Conservation (phyloP, 352 stramenopile species). For the Blastocystis sp. region DNA sequence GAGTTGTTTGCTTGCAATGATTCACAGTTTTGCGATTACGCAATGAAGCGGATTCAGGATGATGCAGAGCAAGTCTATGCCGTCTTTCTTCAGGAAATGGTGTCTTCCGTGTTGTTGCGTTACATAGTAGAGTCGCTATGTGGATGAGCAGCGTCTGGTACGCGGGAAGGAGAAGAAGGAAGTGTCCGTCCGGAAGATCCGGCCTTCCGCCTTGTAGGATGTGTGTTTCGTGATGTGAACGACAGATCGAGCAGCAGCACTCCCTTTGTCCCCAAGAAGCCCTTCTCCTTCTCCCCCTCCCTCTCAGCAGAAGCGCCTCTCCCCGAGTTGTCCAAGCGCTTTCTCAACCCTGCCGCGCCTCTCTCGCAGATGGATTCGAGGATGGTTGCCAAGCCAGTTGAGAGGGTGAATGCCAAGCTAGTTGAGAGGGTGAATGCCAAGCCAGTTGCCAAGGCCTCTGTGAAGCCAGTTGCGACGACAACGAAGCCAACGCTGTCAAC, state of each 20-base stretch:
- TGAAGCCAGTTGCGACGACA: background rate
- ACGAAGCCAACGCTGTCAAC: background rate
- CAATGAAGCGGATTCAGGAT: background rate
- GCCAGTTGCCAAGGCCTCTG: background rate
- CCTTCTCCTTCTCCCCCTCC: constrained; percentile 4
- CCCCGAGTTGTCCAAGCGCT: background rate
- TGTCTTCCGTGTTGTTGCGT: background rate
- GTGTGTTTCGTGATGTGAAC: background rate
- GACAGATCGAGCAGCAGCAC: constrained; percentile 7
- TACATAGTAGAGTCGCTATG: constrained; percentile 2
- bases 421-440: background rate
- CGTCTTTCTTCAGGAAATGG: constrained; percentile 14
- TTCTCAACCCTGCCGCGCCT: background rate
- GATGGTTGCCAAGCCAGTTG: background rate
- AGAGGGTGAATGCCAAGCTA: background rate
- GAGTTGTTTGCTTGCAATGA: background rate
- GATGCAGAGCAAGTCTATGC: constrained; percentile 28
- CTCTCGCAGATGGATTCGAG: background rate
- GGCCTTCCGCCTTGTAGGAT: constrained; percentile 45
- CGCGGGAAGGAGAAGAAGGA: background rate
- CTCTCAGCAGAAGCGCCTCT: background rate
- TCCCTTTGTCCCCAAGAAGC: constrained; percentile 41
- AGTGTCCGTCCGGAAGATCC: constrained; percentile 37
- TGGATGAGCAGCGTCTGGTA: background rate
- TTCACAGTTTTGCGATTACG: constrained; percentile 31